Evolutionary conservation across 352 stramenopile species (phyloP), one percentile per base, ranked within the genome.

Genomic region (Globisporangium irregulare): DNA sequence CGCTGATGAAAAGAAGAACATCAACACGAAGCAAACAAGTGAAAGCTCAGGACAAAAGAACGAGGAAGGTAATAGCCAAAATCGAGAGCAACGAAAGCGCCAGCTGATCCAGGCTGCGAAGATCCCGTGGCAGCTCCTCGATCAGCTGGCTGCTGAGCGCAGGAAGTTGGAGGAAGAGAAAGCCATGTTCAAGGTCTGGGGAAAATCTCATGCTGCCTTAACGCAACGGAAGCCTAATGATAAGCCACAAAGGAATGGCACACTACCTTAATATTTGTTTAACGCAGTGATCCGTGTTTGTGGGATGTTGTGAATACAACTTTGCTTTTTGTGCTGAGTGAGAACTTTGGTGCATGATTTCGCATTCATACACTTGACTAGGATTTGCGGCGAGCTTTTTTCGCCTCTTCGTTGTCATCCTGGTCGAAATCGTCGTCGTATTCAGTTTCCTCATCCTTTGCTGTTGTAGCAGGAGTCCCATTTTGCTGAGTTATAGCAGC

Each of bases 101-200:
- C 62, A 75, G 32, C 53, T 77, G 2, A 43, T 80, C 1, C 66
- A 83, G 62, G 75, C 74, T 36, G 83, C 81, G 9, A 81, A 85
- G 59, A 79, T 93, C 29, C 85, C 86, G 29, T 93, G 86, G 84
- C 71, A 88, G 56, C 66, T 94, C 4, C 70, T 94, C 0, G 86
- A 94, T 34, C 75, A 92, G 29, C 29, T 94, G 12, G 73, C 75
- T 2, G 76, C 74, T 6, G 82, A 92, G 29, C 72, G 76, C 0
- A 67, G 72, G 29, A 78, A 78, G 36, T 54, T 91, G 6, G 79
- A 78, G 5, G 74, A 81, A 14, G 86, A 92, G 66, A 90, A 87
- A 59, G 66, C 70, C 0, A 77, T 91, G 59, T 92, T 90, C 65
- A 80, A 84, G 56, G 66, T 75, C 1, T 90, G 82, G 84, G 67